Evolutionary conservation across 1,284 basidiomycete species (phyloP).

Genomic region (Hymenochaete sp.): DNA sequence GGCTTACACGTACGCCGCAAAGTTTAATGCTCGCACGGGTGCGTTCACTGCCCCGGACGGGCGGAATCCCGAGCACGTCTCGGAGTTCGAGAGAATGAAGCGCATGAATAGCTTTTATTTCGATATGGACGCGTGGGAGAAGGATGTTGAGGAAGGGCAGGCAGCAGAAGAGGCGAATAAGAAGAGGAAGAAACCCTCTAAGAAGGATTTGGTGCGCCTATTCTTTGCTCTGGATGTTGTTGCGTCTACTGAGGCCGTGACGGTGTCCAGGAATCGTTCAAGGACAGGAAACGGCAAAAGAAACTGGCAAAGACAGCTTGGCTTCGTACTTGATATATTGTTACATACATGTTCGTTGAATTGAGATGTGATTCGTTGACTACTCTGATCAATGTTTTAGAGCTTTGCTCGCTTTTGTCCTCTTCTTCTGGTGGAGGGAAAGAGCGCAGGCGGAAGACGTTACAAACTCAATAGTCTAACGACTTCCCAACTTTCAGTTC

Average conservation of each 20-base stretch:
- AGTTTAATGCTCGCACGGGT: conserved; percentile 82
- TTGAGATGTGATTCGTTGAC: too few species aligned
- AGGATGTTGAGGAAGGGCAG: conserved; percentile 53
- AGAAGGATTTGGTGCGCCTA: conserved; percentile 75
- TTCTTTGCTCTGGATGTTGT: too few species aligned
- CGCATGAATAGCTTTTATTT: conserved; percentile 87
- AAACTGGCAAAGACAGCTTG: conserved; percentile 84
- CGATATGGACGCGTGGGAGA: conserved; percentile 77
- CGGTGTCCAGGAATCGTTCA: conserved; percentile 74
- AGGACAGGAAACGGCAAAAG: conserved; percentile 76
- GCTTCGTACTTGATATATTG: conserved; percentile 55
- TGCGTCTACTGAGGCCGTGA: too few species aligned
- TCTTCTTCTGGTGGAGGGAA: too few species aligned
- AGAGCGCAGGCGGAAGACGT: too few species aligned
- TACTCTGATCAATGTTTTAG: too few species aligned
- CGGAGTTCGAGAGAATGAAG: conserved; percentile 76
- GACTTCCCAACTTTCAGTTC: conserved; percentile 15
- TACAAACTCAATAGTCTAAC: conserved; percentile 8
- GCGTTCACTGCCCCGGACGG: conserved; percentile 60
- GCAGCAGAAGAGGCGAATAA: conserved; percentile 46
- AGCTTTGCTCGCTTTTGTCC: too few species aligned
- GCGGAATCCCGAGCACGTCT: conserved; percentile 67
- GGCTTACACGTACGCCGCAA: conserved; percentile 51
- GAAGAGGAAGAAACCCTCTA: conserved; percentile 65
- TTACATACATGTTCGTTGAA: conserved; percentile 6